Evolutionary conservation across 805 yeast species (phyloP).

Genomic region (Yarrowia sp.): DNA sequence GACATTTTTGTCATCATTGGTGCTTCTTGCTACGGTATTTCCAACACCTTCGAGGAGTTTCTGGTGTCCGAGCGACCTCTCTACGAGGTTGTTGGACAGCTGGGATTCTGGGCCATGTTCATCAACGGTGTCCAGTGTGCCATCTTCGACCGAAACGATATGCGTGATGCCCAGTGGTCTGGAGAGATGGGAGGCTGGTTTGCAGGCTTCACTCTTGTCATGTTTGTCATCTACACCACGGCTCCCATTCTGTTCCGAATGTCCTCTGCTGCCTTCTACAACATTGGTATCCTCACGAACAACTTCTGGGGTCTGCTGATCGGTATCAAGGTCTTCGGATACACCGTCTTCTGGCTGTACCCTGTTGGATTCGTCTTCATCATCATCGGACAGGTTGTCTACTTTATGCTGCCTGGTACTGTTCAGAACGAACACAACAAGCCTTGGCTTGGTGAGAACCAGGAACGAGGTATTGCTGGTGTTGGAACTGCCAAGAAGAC

Average conservation of each 20-base stretch:
- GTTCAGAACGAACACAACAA: slow-evolving; percentile 53
- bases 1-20: slow-evolving; percentile 55
- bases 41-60: slow-evolving; percentile 55
- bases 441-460: slow-evolving; percentile 54
- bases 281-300: slow-evolving; percentile 54
- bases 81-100: slow-evolving; percentile 55
- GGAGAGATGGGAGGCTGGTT: slow-evolving; percentile 54
- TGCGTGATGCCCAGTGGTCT: slow-evolving; percentile 53
- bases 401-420: slow-evolving; percentile 51
- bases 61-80: slow-evolving; percentile 56
- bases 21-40: slow-evolving; percentile 56
- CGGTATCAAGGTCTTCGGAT: slow-evolving; percentile 56
- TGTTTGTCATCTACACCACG: slow-evolving; percentile 53
- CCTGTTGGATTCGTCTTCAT: slow-evolving; percentile 57
- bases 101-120: slow-evolving; percentile 54
- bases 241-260: slow-evolving; percentile 56
- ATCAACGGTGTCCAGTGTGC: slow-evolving; percentile 57
- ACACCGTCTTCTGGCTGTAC: slow-evolving; percentile 56
- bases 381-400: slow-evolving; percentile 53
- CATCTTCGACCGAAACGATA: slow-evolving; percentile 53
- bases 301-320: slow-evolving; percentile 57
- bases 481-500: slow-evolving; percentile 47
- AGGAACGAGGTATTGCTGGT: slow-evolving; percentile 46
- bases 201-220: slow-evolving; percentile 53
- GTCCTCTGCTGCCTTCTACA: slow-evolving; percentile 58